These are phyloP conservation scores for Aethionema arabicum DNA, from an alignment of 345 rosid genomes.

Conservation along the genomic window DNA sequence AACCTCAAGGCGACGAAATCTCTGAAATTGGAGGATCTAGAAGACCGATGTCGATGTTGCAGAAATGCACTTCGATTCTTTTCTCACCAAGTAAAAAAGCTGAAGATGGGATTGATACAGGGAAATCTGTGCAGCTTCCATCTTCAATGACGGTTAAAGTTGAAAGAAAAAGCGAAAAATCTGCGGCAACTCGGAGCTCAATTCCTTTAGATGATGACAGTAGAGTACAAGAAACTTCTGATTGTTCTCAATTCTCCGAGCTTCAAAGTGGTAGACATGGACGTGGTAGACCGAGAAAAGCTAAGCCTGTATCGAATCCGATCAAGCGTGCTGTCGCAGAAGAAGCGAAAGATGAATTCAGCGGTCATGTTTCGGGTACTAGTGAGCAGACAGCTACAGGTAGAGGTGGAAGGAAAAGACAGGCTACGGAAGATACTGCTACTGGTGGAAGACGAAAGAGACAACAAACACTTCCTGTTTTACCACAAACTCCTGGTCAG, in stretches of 20 bases:
- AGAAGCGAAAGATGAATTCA: constrained; percentile 41
- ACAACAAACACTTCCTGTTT: constrained; percentile 49
- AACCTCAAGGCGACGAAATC: constrained; percentile 39
- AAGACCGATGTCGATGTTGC: constrained; percentile 60
- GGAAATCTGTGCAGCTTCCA: constrained; percentile 32
- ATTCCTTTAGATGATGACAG: constrained; percentile 44
- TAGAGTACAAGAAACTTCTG: constrained; percentile 51
- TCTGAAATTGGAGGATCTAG: constrained; percentile 43
- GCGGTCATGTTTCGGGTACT: constrained; percentile 39
- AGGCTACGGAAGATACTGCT: constrained; percentile 54
- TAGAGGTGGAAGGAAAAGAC: constrained; percentile 56
- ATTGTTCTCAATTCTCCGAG: constrained; percentile 64
- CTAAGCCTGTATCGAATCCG: constrained; percentile 46
- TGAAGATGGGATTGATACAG: constrained; percentile 36
- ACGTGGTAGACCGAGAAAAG: constrained; percentile 43
- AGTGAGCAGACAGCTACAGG: constrained; percentile 37
- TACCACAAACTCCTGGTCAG: constrained; percentile 55
- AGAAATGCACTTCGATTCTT: constrained; percentile 57
- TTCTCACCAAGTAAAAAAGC: constrained; percentile 62
- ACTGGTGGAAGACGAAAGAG: constrained; percentile 63
- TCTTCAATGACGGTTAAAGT: constrained; percentile 26
- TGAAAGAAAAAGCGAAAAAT: constrained; percentile 35
- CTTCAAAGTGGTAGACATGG: constrained; percentile 46
- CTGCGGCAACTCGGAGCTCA: constrained; percentile 33
- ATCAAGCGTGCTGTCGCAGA: constrained; percentile 47